These are phyloP conservation scores for Saksenaea vasiformis DNA, from an alignment of 371 early-diverging fungal genomes.

Conservation along the genomic window DNA sequence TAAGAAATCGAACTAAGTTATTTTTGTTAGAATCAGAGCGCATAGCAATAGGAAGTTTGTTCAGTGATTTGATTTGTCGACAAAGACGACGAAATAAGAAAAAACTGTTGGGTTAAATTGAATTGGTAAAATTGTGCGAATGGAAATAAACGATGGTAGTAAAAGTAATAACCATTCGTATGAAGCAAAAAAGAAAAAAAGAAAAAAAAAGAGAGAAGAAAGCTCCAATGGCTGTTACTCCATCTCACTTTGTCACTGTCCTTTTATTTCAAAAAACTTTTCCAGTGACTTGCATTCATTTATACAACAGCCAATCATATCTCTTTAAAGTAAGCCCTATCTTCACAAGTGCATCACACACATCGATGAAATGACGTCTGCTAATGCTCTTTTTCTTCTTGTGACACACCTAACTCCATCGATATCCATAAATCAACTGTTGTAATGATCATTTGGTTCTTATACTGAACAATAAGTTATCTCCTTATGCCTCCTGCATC, in stretches of 20 bases:
- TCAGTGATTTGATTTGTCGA: slow-evolving; percentile 9
- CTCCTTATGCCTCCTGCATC: not conserved
- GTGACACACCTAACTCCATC: not conserved
- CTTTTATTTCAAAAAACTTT: not conserved
- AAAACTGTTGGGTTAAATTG: slow-evolving; percentile 10
- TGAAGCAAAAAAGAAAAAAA: slow-evolving; percentile 12
- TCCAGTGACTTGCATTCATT: not conserved
- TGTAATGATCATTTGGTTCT: not conserved
- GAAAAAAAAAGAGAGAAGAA: not conserved
- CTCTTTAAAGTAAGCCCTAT: not conserved
- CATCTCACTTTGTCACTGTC: not conserved
- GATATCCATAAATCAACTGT: too few relatives aligned
- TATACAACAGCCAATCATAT: not conserved
- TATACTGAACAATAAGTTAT: not conserved
- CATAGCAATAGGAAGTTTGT: slow-evolving; percentile 23
- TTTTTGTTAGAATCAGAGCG: slow-evolving; percentile 37
- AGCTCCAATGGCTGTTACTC: not conserved
- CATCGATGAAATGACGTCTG: slow-evolving; percentile 7
- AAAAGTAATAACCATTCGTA: slow-evolving; percentile 33
- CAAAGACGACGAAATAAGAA: slow-evolving; percentile 12
- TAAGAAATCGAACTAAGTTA: slow-evolving; percentile 43
- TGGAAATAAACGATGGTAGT: slow-evolving; percentile 12
- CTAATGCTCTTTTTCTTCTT: not conserved
- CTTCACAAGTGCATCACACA: too few relatives aligned
- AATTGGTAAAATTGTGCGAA: slow-evolving; percentile 24